phyloP scores from a whole-genome alignment of 2,329 filamentous ascomycete genomes.

The Sphaceloma murrayae region DNA sequence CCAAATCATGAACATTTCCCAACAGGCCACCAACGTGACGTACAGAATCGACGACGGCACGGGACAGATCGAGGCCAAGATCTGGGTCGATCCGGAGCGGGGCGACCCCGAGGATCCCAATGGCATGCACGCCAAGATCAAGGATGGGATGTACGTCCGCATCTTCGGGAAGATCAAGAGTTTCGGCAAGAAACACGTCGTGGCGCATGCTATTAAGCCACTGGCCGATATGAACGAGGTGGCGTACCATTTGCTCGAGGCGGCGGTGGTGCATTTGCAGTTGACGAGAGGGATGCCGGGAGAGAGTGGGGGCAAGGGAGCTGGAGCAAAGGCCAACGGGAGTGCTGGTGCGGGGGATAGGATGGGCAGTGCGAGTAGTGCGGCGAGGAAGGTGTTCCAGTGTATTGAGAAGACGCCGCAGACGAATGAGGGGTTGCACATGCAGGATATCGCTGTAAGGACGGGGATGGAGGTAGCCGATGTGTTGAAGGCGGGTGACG shows the following conservation, averaged over 20 bases:
- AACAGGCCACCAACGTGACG: slow-evolving; percentile 83
- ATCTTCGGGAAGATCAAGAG: slow-evolving; percentile 76
- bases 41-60: slow-evolving; percentile 95
- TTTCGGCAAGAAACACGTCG: slow-evolving; percentile 75
- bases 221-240: slow-evolving; percentile 85
- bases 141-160: slow-evolving; percentile 70
- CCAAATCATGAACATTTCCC: slow-evolving; percentile 76
- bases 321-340: slow-evolving; percentile 30
- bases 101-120: slow-evolving; percentile 33
- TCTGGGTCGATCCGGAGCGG: slow-evolving; percentile 62
- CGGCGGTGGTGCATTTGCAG: slow-evolving; percentile 77
- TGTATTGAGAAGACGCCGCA: slow-evolving; percentile 58
- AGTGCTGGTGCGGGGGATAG: slow-evolving; percentile 29
- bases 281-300: slow-evolving; percentile 60
- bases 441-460: slow-evolving; percentile 62
- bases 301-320: slow-evolving; percentile 35
- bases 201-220: slow-evolving; percentile 69
- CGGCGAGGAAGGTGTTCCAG: slow-evolving; percentile 61
- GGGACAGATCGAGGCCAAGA: slow-evolving; percentile 80
- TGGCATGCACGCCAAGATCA: slow-evolving; percentile 37
- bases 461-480: slow-evolving; percentile 59
- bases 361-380: slow-evolving; percentile 41
- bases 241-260: slow-evolving; percentile 83
- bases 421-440: slow-evolving; percentile 73
- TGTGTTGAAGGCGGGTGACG: slow-evolving; percentile 68